A percentile compares a stretch with the other conserved stretches of the same genome.
Conservation (phyloP, 2,329 filamentous ascomycete genomes). For the Phoma sp. region DNA sequence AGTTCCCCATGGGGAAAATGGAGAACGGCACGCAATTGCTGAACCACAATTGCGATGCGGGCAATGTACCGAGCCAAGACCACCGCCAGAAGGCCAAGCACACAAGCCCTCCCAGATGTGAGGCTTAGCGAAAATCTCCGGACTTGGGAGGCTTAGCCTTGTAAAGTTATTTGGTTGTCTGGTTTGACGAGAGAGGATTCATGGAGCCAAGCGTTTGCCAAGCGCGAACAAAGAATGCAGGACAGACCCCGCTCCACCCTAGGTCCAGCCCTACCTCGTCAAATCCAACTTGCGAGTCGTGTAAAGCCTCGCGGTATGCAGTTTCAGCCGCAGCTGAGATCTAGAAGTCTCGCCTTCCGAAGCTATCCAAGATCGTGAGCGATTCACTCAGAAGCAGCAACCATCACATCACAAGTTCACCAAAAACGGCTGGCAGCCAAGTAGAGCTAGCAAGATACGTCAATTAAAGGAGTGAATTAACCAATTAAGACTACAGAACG, state of each 20-base stretch:
- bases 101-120: not conserved
- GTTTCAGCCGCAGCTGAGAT: not conserved
- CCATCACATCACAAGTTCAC: no score
- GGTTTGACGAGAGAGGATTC: not conserved
- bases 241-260: not conserved
- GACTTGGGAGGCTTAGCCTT: not conserved
- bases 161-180: not conserved
- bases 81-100: no score
- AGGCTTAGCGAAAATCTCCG: not conserved
- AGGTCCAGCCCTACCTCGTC: not conserved
- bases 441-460: no score
- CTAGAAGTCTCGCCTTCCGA: no score
- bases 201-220: not conserved
- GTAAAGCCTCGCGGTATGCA: no score
- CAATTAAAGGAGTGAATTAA: no score
- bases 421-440: no score
- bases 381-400: not conserved
- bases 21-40: not conserved
- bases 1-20: no score
- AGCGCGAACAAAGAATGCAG: not conserved
- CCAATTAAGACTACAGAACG: not conserved
- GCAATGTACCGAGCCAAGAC: not conserved
- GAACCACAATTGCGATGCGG: not conserved
- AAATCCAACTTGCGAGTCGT: no score
- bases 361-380: no score